Evolutionary conservation across 805 yeast species (phyloP).

Genomic region (Saccharomycopsis vini): DNA sequence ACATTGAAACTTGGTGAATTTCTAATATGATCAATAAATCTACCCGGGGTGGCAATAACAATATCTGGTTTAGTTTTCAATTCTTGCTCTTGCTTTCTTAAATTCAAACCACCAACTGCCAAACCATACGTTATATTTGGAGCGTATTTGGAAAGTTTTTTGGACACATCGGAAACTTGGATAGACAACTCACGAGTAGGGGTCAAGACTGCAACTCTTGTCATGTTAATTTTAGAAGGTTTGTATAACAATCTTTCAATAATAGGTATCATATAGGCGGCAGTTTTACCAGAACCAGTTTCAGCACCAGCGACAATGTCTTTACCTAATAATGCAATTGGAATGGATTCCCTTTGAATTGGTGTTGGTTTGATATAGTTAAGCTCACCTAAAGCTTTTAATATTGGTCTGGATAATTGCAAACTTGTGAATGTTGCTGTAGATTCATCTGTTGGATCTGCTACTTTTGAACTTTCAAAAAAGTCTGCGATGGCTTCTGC

Average conservation of each 20-base stretch:
- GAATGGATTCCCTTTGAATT: conserved; percentile 88
- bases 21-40: conserved; percentile 93
- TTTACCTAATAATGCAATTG: conserved; percentile 86
- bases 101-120: conserved; percentile 96
- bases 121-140: conserved; percentile 76
- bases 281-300: conserved; percentile 99
- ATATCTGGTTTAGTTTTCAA: conserved; percentile 88
- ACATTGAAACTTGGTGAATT: conserved; percentile 90
- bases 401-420: conserved; percentile 80
- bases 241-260: conserved; percentile 86
- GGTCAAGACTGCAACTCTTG: conserved; percentile 82
- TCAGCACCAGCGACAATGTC: conserved; percentile 99
- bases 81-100: conserved; percentile 93
- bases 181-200: conserved; percentile 98
- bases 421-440: conserved; percentile 57
- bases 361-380: conserved; percentile 90
- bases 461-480: conserved; percentile 52
- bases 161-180: conserved; percentile 92
- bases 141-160: conserved; percentile 70
- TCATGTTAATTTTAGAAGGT: conserved; percentile 76
- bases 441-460: conserved; percentile 34
- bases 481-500: conserved; percentile 78
- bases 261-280: conserved; percentile 94
- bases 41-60: conserved; percentile 97
- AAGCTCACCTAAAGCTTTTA: conserved; percentile 70